Conservation (phyloP, 1,139 yeast genomes). For the Kodamaea suecica region DNA sequence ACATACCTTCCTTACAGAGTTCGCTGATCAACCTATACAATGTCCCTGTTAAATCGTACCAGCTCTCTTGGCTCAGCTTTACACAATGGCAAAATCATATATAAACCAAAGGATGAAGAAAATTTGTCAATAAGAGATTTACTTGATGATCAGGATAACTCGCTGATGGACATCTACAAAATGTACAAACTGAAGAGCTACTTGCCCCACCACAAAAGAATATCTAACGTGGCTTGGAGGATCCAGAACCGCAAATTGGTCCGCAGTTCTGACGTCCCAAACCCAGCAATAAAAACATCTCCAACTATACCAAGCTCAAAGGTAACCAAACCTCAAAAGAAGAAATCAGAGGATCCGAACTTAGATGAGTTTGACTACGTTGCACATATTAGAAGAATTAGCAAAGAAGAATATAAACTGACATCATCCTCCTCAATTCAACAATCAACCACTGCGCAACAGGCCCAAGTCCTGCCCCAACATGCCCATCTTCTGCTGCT, state of each 20-base stretch:
- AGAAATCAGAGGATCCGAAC: conserved; percentile 23
- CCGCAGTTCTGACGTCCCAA: conserved; percentile 3
- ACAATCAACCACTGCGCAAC: conserved; percentile 1
- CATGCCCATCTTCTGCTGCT: conserved; percentile 3
- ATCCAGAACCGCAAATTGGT: conserved; percentile 39
- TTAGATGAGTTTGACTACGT: conserved; percentile 48
- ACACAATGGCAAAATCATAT: conserved; percentile 11
- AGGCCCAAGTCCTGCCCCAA: not conserved
- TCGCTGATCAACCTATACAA: too few relatives aligned
- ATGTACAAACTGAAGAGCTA: conserved; percentile 45
- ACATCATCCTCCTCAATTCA: not conserved
- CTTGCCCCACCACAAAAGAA: conserved; percentile 44
- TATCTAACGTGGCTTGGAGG: conserved; percentile 48
- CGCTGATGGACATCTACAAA: conserved; percentile 34
- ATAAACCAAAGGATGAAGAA: conserved; percentile 11
- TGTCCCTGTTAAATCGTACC: conserved; percentile 2
- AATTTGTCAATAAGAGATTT: conserved; percentile 18
- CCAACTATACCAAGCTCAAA: conserved; percentile 2
- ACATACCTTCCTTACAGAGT: too few relatives aligned
- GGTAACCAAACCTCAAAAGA: conserved; percentile 12
- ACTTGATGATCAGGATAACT: conserved; percentile 31
- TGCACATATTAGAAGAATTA: conserved; percentile 44
- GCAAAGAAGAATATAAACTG: conserved; percentile 36
- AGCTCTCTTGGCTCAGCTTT: conserved; percentile 1
- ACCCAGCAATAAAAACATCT: not conserved